phyloP scores from a whole-genome alignment of 352 stramenopile genomes.

The Globisporangium splendens region DNA sequence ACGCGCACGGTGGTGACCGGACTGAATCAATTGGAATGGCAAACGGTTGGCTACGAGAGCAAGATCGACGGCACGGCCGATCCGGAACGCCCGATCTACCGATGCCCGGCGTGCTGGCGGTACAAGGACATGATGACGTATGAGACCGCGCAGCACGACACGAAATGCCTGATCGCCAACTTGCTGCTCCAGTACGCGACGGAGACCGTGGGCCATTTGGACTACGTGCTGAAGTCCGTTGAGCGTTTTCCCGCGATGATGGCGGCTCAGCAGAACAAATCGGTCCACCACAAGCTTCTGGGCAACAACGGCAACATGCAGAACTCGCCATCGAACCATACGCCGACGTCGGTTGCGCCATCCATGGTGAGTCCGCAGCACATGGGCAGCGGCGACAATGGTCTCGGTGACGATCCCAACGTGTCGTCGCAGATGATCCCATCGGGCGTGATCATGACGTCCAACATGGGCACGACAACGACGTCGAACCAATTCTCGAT shows the following conservation, averaged over 20 bases:
- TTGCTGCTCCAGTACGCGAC: slow-evolving; percentile 77
- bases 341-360: slow-evolving; percentile 6
- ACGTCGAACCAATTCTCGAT: slow-evolving; percentile 58
- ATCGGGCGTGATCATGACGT: slow-evolving; percentile 70
- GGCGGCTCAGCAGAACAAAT: slow-evolving; percentile 29
- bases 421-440: slow-evolving; percentile 47
- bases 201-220: slow-evolving; percentile 70
- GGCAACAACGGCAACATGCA: slow-evolving; percentile 26
- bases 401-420: slow-evolving; percentile 29
- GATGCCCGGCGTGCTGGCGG: slow-evolving; percentile 75
- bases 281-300: slow-evolving; percentile 40
- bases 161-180: slow-evolving; percentile 82
- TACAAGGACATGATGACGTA: slow-evolving; percentile 87
- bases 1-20: slow-evolving; percentile 69
- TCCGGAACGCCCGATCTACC: slow-evolving; percentile 74
- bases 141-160: slow-evolving; percentile 77
- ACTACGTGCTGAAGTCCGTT: slow-evolving; percentile 77
- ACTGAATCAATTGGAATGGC: slow-evolving; percentile 79
- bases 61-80: slow-evolving; percentile 67
- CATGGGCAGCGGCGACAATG: slow-evolving; percentile 23
- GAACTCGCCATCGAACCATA: slow-evolving; percentile 15
- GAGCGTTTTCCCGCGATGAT: slow-evolving; percentile 69
- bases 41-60: slow-evolving; percentile 76
- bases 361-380: slow-evolving; percentile 51
- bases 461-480: slow-evolving; percentile 31